Base-by-base conservation (phyloP, 2,329 filamentous ascomycete genomes). In the Stachybotrys chlorohalonatus region DNA sequence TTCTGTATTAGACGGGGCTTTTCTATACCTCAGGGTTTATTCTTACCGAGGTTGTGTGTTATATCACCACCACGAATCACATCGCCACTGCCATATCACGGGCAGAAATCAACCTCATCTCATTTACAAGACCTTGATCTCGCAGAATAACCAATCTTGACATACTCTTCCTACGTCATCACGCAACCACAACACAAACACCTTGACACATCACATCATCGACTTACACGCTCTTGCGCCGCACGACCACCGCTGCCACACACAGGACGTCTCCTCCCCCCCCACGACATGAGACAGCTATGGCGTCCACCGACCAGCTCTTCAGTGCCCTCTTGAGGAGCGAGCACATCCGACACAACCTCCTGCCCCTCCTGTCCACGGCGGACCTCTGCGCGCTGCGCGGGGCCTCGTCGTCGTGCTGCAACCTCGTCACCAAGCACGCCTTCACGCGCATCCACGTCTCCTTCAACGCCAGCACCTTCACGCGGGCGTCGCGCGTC, bases 401-500 rank as follows among this genome's bases (percentile, higher is more conserved):
- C 57, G 77, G 86, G 54, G 79, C 84, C 62, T 87, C 82, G 63
- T 84, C 86, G 63, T 84, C 87, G 62, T 87, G 84, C 71, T 85
- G 84, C 68, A 83, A 85, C 60, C 76, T 87, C 60, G 78, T 86
- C 64, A 89, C 87, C 62, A 84, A 82, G 66, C 75, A 77, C 54
- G 78, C 90, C 63, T 92, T 92, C 74, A 73, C 82, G 60, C 80
- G 85, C 70, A 77, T 87, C 66, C 78, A 82, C 65, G 70, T 90
- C 65, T 88, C 82, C 62, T 91, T 92, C 72, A 82, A 82, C 32
- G 75, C 89, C 52, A 87, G 80, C 64, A 86, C 86, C 55, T 92
- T 95, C 67, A 91, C 88, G 52, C 86, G 85, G 62, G 82, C 85
- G 39, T 80, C 83, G 58, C 82, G 87, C 52, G 77, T 94, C 60